Evolutionary conservation across 805 yeast genomes (phyloP).

Genomic region (Starmerella scarabaei): DNA sequence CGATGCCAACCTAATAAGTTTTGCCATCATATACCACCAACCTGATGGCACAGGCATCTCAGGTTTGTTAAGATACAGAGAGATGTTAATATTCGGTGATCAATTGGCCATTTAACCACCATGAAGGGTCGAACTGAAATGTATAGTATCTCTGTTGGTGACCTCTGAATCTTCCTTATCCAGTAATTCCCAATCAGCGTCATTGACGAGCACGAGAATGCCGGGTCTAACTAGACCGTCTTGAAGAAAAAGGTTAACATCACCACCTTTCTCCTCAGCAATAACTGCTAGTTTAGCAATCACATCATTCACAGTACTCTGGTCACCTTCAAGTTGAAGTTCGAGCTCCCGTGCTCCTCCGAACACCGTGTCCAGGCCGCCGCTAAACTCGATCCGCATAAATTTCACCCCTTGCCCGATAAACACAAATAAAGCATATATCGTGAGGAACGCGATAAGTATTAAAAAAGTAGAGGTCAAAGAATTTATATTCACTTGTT

Average conservation of each 20-base stretch:
- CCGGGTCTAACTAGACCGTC: conserved; percentile 84
- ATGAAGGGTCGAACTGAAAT: conserved; percentile 86
- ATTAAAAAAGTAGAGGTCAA: no score
- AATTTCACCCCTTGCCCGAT: no score
- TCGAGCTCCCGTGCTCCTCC: conserved; percentile 43
- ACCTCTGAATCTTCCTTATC: conserved; percentile 74
- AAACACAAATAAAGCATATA: no score
- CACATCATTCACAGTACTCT: conserved; percentile 32
- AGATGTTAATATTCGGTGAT: no score
- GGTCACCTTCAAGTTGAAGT: conserved; percentile 33
- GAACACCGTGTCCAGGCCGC: conserved; percentile 78
- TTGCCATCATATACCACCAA: no score
- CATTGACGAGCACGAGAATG: conserved; percentile 77
- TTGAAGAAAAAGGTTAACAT: conserved; percentile 63
- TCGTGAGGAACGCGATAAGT: no score
- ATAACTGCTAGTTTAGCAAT: conserved; percentile 30
- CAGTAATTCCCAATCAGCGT: conserved; percentile 93
- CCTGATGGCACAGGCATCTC: no score
- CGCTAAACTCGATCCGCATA: conserved; percentile 32
- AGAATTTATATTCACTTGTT: no score
- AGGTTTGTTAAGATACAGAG: no score
- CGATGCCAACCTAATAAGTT: no score
- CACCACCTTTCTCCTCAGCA: conserved; percentile 23
- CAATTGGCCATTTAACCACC: conserved; percentile 81
- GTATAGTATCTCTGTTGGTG: conserved; percentile 60